Evolutionary conservation across 2,329 filamentous ascomycete genomes (phyloP).

Genomic region (Aspergillus sp.): DNA sequence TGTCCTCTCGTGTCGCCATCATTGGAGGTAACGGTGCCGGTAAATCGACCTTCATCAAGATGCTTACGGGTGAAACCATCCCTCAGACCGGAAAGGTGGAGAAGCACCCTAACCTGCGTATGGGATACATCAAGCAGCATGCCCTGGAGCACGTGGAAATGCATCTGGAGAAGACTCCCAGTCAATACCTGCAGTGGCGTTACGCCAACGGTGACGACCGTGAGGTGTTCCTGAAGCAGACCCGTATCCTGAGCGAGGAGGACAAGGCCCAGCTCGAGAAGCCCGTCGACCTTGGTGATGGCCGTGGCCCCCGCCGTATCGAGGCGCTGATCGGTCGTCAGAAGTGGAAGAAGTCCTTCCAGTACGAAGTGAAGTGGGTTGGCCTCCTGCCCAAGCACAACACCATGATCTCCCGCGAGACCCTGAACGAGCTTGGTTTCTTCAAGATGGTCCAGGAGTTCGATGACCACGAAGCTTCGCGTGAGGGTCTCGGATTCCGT

Average conservation of each 20-base stretch:
- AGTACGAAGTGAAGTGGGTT: conserved; percentile 98
- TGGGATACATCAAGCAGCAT: conserved; percentile 99
- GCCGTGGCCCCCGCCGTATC: conserved; percentile 72
- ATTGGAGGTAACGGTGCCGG: conserved; percentile 97
- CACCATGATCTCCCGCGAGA: conserved; percentile 89
- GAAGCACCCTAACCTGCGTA: conserved; percentile 97
- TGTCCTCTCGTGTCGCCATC: conserved; percentile 92
- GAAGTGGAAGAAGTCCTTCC: conserved; percentile 98
- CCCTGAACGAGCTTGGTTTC: conserved; percentile 80
- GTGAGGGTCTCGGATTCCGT: conserved; percentile 95
- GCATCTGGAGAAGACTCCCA: conserved; percentile 98
- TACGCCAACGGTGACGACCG: conserved; percentile 97
- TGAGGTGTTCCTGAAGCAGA: conserved; percentile 97
- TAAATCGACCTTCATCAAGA: conserved; percentile 97
- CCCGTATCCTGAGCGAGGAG: conserved; percentile 78
- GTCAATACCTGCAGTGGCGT: conserved; percentile 98
- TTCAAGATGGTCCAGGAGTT: conserved; percentile 95
- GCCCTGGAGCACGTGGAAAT: conserved; percentile 98
- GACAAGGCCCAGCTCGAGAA: conserved; percentile 93
- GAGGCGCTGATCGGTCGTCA: conserved; percentile 92
- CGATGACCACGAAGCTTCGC: conserved; percentile 97
- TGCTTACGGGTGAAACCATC: conserved; percentile 88
- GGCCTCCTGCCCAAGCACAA: conserved; percentile 89
- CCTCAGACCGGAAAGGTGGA: conserved; percentile 84
- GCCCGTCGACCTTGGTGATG: conserved; percentile 79